Evolutionary conservation across 768 basidiomycete genomes (phyloP).

Genomic region (Leccinum ochraceum): DNA sequence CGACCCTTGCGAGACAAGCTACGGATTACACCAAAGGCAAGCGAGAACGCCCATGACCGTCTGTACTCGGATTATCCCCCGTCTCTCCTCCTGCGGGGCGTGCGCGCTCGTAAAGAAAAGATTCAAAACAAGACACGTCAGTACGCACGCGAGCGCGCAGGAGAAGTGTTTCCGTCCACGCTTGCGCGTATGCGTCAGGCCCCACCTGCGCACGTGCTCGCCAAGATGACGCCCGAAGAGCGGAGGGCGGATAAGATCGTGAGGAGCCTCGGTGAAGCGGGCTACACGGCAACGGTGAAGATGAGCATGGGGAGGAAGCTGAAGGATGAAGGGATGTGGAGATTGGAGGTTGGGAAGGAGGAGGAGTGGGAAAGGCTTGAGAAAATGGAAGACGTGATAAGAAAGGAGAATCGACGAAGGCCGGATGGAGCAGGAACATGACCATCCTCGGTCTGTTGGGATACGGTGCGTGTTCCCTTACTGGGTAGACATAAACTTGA

Average conservation of each 20-base stretch:
- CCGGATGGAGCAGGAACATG: background rate
- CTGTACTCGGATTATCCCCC: constrained; percentile 44
- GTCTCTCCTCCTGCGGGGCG: constrained; percentile 48
- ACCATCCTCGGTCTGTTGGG: too few species aligned
- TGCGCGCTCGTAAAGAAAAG: constrained; percentile 59
- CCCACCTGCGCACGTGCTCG: constrained; percentile 63
- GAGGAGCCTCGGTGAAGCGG: constrained; percentile 59
- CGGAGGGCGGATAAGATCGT: constrained; percentile 51
- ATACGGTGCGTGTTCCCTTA: too few species aligned
- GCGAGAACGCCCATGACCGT: constrained; percentile 45
- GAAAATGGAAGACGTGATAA: constrained; percentile 27
- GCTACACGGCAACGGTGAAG: constrained; percentile 72
- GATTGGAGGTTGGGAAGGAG: constrained; percentile 33
- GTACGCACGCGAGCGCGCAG: constrained; percentile 57
- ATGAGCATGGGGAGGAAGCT: constrained; percentile 52
- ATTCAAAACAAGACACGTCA: constrained; percentile 67
- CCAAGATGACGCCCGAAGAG: constrained; percentile 49
- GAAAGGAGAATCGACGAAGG: constrained; percentile 32
- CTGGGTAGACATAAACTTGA: too few species aligned
- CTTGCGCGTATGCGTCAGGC: constrained; percentile 49
- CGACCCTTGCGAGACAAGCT: constrained; percentile 37
- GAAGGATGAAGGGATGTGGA: constrained; percentile 36
- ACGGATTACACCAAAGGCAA: constrained; percentile 33
- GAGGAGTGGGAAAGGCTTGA: constrained; percentile 31
- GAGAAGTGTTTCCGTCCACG: constrained; percentile 56